Percentiles rank a stretch among this genome's conserved stretches.
Evolutionary conservation across 192 early-diverging fungal genomes (phyloP).

Genomic region (Obelidium mucronatum): DNA sequence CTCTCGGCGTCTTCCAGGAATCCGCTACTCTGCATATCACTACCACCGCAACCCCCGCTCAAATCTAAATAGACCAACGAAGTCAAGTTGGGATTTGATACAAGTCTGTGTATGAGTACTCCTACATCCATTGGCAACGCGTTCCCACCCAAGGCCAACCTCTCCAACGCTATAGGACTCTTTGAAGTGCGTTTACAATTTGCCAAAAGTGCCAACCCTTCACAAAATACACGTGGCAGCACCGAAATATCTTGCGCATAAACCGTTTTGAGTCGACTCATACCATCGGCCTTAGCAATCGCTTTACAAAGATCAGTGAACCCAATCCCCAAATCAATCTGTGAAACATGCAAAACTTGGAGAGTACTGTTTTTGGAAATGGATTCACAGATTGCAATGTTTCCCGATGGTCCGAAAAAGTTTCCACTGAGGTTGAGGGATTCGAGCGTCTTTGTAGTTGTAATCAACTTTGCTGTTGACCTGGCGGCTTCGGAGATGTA

Average conservation of each 20-base stretch:
- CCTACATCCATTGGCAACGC: not conserved
- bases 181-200: no score
- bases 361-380: not conserved
- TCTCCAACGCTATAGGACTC: not conserved
- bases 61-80: not conserved
- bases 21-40: no score
- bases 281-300: not conserved
- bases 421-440: not conserved
- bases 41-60: not conserved
- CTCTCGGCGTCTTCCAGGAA: not conserved
- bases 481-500: not conserved
- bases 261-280: not conserved
- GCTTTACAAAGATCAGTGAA: not conserved
- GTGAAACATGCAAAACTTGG: not conserved
- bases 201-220: not conserved
- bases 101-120: not conserved
- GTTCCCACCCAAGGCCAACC: constrained; percentile 1
- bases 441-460: not conserved
- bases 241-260: no score
- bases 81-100: not conserved
- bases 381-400: not conserved
- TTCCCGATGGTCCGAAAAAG: not conserved
- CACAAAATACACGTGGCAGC: not conserved
- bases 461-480: not conserved
- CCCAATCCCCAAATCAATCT: not conserved